Percentiles rank a stretch among this genome's conserved stretches.
These are phyloP conservation scores for Blastobotrys buckinghamii DNA, from an alignment of 1,139 yeast genomes.

Conservation along the genomic window DNA sequence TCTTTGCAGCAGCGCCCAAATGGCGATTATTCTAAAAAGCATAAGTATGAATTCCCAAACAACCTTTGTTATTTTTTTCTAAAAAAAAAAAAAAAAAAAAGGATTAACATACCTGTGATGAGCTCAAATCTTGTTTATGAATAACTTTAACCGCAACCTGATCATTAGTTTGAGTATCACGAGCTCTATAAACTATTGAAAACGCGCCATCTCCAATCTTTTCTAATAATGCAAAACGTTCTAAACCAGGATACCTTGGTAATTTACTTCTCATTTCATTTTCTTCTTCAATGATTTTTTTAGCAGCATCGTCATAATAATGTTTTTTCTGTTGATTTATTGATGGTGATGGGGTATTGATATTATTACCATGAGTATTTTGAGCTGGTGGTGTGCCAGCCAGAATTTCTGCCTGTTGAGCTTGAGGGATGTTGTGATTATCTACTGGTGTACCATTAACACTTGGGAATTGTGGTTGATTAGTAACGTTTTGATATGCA, in stretches of 20 bases:
- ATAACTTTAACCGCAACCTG: slow-evolving; percentile 82
- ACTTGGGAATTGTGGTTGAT: not conserved
- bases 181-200: slow-evolving; percentile 75
- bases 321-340: slow-evolving; percentile 25
- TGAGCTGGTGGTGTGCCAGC: not conserved
- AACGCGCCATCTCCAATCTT: slow-evolving; percentile 72
- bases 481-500: not conserved
- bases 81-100: not conserved
- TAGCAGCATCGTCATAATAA: slow-evolving; percentile 48
- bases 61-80: not conserved
- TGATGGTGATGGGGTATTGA: too few species aligned
- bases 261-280: slow-evolving; percentile 36
- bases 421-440: not conserved
- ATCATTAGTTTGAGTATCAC: slow-evolving; percentile 42
- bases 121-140: slow-evolving; percentile 56
- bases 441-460: not conserved
- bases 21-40: slow-evolving; percentile 15
- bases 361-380: not conserved
- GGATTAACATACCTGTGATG: slow-evolving; percentile 34
- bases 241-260: slow-evolving; percentile 46
- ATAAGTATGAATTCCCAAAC: slow-evolving; percentile 2
- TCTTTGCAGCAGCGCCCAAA: slow-evolving; percentile 26
- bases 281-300: slow-evolving; percentile 61
- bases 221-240: slow-evolving; percentile 41
- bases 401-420: not conserved